Base-by-base conservation (phyloP, 2,329 filamentous ascomycete genomes). In the Xylariomycetidae sp. region DNA sequence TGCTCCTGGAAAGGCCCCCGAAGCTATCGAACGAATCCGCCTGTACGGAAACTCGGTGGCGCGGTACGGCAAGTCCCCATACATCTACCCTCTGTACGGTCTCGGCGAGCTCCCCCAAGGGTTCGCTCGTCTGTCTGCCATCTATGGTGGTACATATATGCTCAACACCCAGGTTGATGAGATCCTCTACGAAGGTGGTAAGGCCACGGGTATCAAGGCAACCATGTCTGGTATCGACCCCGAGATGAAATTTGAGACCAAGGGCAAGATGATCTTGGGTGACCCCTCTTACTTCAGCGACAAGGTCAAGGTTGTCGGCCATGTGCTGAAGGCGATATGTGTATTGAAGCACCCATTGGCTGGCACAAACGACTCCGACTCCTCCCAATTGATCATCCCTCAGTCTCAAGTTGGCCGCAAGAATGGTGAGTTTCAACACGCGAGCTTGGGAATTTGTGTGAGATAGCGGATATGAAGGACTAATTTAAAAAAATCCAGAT, bases 141-240 rank as follows among this genome's bases (percentile, higher is more conserved):
- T 98, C 66, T 97, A 98, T 59, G 92, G 92, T 46, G 92, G 92
- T 51, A 98, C 92, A 31, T 98, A 98, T 70, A 98, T 98, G 89
- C 82, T 98, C 56, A 97, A 97, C 74, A 94, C 92, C 50, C 80
- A 81, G 49, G 77, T 98, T 36, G 85, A 97, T 45, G 92, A 98
- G 70, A 69, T 98, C 47, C 63, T 85, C 41, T 94, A 92, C 59
- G 87, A 94, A 38, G 78, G 72, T 36, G 78, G 75, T 57, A 95
- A 94, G 73, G 86, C 90, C n/a, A 75, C 80, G 12, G 92, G 92
- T 37, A 97, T 98, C 70, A 94, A 94, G 72, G 92, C 92, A 31
- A 96, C 92, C 50, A 97, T 97, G 89, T 82, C 81, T 58, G 86
- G 86, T 60, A 79, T 82, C 42, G 85, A 88, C 51, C 63, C 64